Evolutionary conservation across 805 yeast species (phyloP).

Genomic region (Schwanniomyces pseudopolymorphus): DNA sequence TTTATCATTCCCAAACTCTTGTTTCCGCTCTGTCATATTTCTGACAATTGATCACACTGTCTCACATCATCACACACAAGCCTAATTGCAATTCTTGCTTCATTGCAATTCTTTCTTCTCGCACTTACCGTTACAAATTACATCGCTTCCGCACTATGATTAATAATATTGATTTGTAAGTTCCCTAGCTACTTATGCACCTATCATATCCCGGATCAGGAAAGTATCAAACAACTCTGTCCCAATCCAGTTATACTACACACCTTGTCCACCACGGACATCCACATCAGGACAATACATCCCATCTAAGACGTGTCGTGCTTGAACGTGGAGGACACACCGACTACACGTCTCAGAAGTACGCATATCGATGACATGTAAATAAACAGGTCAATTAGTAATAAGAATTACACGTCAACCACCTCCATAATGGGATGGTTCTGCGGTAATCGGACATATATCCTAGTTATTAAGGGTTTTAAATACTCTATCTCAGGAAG

Average conservation of each 20-base stretch:
- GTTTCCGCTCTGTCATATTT: no score
- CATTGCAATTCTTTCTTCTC: no score
- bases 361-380: background rate
- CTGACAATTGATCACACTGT: no score
- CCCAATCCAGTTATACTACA: background rate
- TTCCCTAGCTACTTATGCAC: background rate
- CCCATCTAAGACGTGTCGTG: background rate
- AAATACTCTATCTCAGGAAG: background rate
- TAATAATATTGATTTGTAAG: background rate
- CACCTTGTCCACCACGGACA: background rate
- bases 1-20: no score
- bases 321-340: background rate
- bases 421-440: background rate
- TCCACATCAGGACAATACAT: background rate
- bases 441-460: conserved; percentile 1
- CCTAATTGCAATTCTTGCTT: no score
- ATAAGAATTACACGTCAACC: background rate
- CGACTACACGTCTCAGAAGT: conserved; percentile 1
- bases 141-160: background rate
- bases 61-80: no score
- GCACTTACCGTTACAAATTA: no score
- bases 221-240: background rate
- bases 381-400: background rate
- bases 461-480: background rate
- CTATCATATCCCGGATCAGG: background rate